Evolutionary conservation across 441 rosid species (phyloP).

Genomic region (Aleurites moluccanus): DNA sequence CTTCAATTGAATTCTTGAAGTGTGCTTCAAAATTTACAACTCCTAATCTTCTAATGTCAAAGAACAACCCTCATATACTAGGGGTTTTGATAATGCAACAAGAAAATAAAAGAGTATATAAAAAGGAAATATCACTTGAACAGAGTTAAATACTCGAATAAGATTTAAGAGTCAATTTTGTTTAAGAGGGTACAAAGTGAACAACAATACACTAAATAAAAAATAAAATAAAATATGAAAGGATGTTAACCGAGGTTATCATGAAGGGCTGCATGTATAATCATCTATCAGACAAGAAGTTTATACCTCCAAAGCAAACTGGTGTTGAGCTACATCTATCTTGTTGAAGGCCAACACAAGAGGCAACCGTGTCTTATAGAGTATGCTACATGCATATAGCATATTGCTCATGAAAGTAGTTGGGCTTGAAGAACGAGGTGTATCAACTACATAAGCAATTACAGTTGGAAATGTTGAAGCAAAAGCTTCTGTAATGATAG

Average conservation of each 20-base stretch:
- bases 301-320: slow-evolving; percentile 93
- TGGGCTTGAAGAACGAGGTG: slow-evolving; percentile 89
- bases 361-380: slow-evolving; percentile 91
- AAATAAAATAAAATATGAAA: background rate
- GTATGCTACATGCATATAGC: slow-evolving; percentile 97
- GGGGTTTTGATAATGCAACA: background rate
- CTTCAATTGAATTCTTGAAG: slow-evolving; percentile 1
- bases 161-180: background rate
- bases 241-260: background rate
- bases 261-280: background rate
- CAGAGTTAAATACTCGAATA: background rate
- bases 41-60: background rate
- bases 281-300: background rate
- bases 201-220: background rate
- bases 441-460: slow-evolving; percentile 86
- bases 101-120: background rate
- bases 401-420: slow-evolving; percentile 96
- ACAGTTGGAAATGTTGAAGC: slow-evolving; percentile 97
- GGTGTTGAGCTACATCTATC: slow-evolving; percentile 88
- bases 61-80: background rate
- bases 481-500: slow-evolving; percentile 94
- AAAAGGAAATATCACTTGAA: background rate
- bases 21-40: background rate
- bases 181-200: background rate
- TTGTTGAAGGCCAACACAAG: slow-evolving; percentile 93